Conservation (phyloP, 108 stramenopile species). For the Cyclotella distinguenda region DNA sequence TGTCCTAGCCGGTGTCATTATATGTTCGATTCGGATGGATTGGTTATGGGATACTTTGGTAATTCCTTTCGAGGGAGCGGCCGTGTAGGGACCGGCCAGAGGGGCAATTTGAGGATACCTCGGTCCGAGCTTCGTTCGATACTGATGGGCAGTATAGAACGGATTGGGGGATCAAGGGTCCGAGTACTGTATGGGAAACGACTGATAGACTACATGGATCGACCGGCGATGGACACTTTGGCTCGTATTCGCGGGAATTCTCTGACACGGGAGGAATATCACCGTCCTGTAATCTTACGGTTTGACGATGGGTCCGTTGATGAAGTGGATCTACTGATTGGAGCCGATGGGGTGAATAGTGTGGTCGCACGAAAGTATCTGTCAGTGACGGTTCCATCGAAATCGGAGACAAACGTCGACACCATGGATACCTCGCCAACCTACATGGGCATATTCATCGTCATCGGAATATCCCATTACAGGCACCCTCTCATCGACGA, state of each 20-base stretch:
- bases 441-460: slow-evolving; percentile 66
- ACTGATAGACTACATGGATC: slow-evolving; percentile 34
- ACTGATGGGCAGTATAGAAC: slow-evolving; percentile 48
- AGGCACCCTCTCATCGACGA: slow-evolving; percentile 73
- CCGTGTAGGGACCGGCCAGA: slow-evolving; percentile 60
- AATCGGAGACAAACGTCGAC: neutral
- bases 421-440: slow-evolving; percentile 31
- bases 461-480: slow-evolving; percentile 71
- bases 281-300: slow-evolving; percentile 30
- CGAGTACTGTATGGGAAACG: slow-evolving; percentile 35
- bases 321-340: slow-evolving; percentile 71
- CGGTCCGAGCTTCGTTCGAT: slow-evolving; percentile 59
- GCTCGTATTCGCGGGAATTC: slow-evolving; percentile 44
- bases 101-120: slow-evolving; percentile 84
- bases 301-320: slow-evolving; percentile 55
- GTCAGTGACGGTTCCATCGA: slow-evolving; percentile 15
- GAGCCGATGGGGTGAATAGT: slow-evolving; percentile 85
- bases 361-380: slow-evolving; percentile 53
- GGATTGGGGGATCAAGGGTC: neutral
- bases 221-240: slow-evolving; percentile 32
- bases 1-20: slow-evolving; percentile 86
- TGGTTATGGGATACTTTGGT: slow-evolving; percentile 77
- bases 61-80: slow-evolving; percentile 62
- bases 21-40: slow-evolving; percentile 50
- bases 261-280: slow-evolving; percentile 17